phyloP scores from a whole-genome alignment of 2,329 filamentous ascomycete genomes.

The Ophiognomonia clavigignenti-juglandacearum region DNA sequence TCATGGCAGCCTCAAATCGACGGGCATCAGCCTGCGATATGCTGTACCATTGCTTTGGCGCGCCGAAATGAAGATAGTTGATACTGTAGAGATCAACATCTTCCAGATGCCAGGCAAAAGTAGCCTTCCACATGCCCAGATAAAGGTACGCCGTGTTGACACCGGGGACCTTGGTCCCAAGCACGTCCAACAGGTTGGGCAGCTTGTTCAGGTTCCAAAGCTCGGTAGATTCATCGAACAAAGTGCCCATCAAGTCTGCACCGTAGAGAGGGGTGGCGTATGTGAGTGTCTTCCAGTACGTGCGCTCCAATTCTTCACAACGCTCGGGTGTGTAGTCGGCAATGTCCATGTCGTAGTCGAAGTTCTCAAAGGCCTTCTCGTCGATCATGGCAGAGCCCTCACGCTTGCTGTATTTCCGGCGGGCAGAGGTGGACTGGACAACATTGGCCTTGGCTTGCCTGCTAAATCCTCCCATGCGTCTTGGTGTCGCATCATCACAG shows the following conservation, averaged over 20 bases:
- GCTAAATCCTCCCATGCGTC: constrained; percentile 43
- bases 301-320: constrained; percentile 88
- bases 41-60: constrained; percentile 99
- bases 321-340: constrained; percentile 87
- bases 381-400: constrained; percentile 78
- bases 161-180: constrained; percentile 92
- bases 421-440: constrained; percentile 73
- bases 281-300: constrained; percentile 96
- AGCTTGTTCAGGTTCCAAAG: constrained; percentile 94
- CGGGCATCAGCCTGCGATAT: constrained; percentile 94
- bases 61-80: constrained; percentile 98
- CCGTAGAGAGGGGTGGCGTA: constrained; percentile 94
- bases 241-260: constrained; percentile 90
- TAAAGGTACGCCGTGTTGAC: constrained; percentile 98
- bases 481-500: constrained; percentile 37
- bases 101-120: constrained; percentile 97
- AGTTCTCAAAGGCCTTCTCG: constrained; percentile 83
- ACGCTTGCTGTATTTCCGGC: constrained; percentile 78
- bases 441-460: constrained; percentile 51
- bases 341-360: constrained; percentile 83
- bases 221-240: constrained; percentile 82
- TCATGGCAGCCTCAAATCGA: constrained; percentile 92
- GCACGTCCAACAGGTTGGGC: constrained; percentile 85
- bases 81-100: constrained; percentile 99
- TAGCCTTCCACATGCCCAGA: constrained; percentile 99